Evolutionary conservation across 208 protist species (phyloP).

Genomic region (Novymonas esmeraldas): DNA sequence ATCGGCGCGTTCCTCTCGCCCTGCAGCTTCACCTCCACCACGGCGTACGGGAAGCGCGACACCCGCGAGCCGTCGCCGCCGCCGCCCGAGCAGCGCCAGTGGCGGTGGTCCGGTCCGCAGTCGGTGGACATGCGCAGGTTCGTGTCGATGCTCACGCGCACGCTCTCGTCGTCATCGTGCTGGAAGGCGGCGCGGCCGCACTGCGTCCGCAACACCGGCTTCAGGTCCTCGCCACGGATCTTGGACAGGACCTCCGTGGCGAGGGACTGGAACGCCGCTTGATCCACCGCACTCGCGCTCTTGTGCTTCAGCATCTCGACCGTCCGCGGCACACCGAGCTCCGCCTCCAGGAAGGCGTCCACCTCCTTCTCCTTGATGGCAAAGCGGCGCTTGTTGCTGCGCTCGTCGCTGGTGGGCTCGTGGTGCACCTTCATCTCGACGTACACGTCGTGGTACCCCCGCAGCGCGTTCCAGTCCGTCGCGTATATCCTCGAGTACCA

Average conservation of each 20-base stretch:
- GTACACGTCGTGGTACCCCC: slow-evolving; percentile 71
- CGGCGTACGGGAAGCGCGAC: slow-evolving; percentile 85
- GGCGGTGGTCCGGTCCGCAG: slow-evolving; percentile 82
- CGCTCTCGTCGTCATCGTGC: slow-evolving; percentile 78
- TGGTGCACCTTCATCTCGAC: slow-evolving; percentile 93
- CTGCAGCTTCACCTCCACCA: slow-evolving; percentile 90
- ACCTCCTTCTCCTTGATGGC: slow-evolving; percentile 85
- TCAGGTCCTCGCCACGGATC: slow-evolving; percentile 83
- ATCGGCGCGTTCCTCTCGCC: slow-evolving; percentile 88
- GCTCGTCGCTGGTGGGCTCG: slow-evolving; percentile 87
- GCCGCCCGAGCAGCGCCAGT: slow-evolving; percentile 91
- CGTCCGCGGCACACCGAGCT: slow-evolving; percentile 66
- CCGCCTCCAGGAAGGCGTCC: slow-evolving; percentile 67
- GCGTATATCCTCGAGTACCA: slow-evolving; percentile 86
- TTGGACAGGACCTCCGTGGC: slow-evolving; percentile 85
- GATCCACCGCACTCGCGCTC: slow-evolving; percentile 66
- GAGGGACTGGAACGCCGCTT: slow-evolving; percentile 80
- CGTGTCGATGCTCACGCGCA: slow-evolving; percentile 90
- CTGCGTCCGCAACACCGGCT: slow-evolving; percentile 86
- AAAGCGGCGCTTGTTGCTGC: slow-evolving; percentile 89
- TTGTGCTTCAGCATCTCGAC: slow-evolving; percentile 79
- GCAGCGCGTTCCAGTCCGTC: slow-evolving; percentile 72
- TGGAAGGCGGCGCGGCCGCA: slow-evolving; percentile 89
- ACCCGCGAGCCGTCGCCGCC: slow-evolving; percentile 63
- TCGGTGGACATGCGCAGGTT: slow-evolving; percentile 78